Conservation (phyloP, 2,329 filamentous ascomycete species). For the Pyrenochaeta sp. region DNA sequence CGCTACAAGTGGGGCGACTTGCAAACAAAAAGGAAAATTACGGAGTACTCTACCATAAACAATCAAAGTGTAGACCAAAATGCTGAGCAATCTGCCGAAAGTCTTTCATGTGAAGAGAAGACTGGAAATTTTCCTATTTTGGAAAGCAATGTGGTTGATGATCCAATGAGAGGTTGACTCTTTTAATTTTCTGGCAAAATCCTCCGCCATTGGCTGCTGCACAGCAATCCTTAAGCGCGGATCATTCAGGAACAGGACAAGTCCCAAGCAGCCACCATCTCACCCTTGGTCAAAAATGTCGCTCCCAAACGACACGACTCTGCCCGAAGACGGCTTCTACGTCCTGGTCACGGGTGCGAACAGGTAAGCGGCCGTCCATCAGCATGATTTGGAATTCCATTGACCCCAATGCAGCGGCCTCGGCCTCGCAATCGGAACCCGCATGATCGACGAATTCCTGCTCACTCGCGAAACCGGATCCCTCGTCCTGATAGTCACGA, state of each 20-base stretch:
- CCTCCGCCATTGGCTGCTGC: too few species aligned
- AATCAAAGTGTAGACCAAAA: too few species aligned
- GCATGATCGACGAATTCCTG: slow-evolving; percentile 90
- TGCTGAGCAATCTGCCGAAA: too few species aligned
- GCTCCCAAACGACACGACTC: slow-evolving; percentile 25
- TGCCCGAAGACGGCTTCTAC: slow-evolving; percentile 50
- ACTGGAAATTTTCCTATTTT: too few species aligned
- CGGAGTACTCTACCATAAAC: too few species aligned
- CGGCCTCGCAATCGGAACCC: slow-evolving; percentile 81
- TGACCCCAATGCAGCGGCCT: slow-evolving; percentile 72
- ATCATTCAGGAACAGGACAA: slow-evolving; percentile 20
- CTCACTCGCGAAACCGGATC: slow-evolving; percentile 69
- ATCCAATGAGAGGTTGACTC: too few species aligned
- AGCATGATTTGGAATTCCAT: slow-evolving; percentile 1
- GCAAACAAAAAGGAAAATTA: too few species aligned
- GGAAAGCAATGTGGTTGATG: too few species aligned
- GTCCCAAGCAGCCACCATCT: slow-evolving; percentile 1
- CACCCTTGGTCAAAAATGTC: slow-evolving; percentile 22
- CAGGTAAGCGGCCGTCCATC: slow-evolving; percentile 62
- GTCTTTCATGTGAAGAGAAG: too few species aligned
- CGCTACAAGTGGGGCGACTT: too few species aligned
- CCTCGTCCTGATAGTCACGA: slow-evolving; percentile 83
- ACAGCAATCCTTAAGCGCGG: too few species aligned
- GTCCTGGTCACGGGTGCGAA: slow-evolving; percentile 86
- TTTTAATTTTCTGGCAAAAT: too few species aligned